Evolutionary conservation across 345 rosid species (phyloP).

Genomic region (Reutealis trisperma): DNA sequence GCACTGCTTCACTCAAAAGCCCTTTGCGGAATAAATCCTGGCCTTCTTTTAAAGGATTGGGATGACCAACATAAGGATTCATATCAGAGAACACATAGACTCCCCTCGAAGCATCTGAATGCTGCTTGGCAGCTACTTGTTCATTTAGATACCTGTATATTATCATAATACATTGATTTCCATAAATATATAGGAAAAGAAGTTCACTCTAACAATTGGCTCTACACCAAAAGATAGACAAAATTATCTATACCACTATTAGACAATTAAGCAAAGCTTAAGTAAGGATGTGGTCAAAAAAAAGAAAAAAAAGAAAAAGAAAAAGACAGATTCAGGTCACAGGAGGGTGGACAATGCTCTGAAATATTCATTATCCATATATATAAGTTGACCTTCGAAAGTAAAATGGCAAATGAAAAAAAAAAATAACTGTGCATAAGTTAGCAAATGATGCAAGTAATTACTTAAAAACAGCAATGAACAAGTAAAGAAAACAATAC

Average conservation of each 20-base stretch:
- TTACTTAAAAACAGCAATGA: background rate
- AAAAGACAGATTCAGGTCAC: background rate
- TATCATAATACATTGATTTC: background rate
- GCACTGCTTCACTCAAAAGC: conserved; percentile 98
- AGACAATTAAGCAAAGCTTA: background rate
- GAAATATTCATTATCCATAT: background rate
- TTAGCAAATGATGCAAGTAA: background rate
- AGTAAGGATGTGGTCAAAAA: background rate
- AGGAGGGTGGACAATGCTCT: background rate
- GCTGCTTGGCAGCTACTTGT: conserved; percentile 64
- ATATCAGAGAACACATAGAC: conserved; percentile 95
- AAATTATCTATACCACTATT: background rate
- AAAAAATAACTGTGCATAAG: background rate
- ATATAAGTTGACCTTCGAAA: background rate
- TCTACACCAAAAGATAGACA: background rate
- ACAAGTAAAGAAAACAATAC: background rate
- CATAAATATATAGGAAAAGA: background rate
- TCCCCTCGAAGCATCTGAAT: conserved; percentile 69
- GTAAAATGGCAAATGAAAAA: background rate
- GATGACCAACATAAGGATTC: conserved; percentile 99
- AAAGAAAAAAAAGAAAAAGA: background rate
- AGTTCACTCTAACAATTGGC: background rate
- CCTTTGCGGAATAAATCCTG: conserved; percentile 95
- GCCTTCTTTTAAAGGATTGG: conserved; percentile 95
- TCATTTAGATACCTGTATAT: conserved; percentile 64